Percentiles rank a stretch among this genome's conserved stretches.
These are phyloP conservation scores for Pleurotus giganteus DNA, from an alignment of 768 basidiomycete species.

Conservation along the genomic window DNA sequence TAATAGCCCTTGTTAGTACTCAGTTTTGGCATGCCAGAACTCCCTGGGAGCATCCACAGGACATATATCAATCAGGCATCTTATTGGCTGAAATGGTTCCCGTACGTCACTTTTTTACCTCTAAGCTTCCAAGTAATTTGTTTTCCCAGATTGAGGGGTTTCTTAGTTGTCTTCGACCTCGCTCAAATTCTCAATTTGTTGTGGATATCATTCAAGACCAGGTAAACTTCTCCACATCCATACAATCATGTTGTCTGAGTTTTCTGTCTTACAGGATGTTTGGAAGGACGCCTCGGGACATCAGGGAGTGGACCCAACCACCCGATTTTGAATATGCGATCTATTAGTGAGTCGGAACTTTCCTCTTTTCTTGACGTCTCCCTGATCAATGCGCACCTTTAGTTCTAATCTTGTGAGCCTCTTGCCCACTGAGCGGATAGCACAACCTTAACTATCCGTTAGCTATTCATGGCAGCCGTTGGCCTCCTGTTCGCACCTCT, in stretches of 20 bases:
- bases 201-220: constrained; percentile 79
- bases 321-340: constrained; percentile 86
- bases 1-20: neutral
- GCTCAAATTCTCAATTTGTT: constrained; percentile 93
- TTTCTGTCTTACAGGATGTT: constrained; percentile 49
- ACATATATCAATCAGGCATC: constrained; percentile 81
- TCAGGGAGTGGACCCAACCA: constrained; percentile 87
- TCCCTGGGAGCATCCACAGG: constrained; percentile 61
- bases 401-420: constrained; percentile 57
- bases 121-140: neutral
- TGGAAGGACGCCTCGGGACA: constrained; percentile 87
- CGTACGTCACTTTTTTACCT: constrained; percentile 42
- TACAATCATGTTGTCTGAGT: neutral
- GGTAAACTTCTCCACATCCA: constrained; percentile 39
- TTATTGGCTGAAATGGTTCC: constrained; percentile 82
- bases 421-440: constrained; percentile 14
- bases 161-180: constrained; percentile 79
- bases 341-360: constrained; percentile 60
- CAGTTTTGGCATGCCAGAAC: constrained; percentile 32
- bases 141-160: constrained; percentile 64
- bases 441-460: neutral
- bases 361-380: neutral
- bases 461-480: constrained; percentile 92
- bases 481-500: constrained; percentile 93
- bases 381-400: neutral